Percentiles rank a stretch among this genome's conserved stretches.
These are phyloP conservation scores for Tuber borchii DNA, from an alignment of 495 filamentous ascomycete species.

Conservation along the genomic window DNA sequence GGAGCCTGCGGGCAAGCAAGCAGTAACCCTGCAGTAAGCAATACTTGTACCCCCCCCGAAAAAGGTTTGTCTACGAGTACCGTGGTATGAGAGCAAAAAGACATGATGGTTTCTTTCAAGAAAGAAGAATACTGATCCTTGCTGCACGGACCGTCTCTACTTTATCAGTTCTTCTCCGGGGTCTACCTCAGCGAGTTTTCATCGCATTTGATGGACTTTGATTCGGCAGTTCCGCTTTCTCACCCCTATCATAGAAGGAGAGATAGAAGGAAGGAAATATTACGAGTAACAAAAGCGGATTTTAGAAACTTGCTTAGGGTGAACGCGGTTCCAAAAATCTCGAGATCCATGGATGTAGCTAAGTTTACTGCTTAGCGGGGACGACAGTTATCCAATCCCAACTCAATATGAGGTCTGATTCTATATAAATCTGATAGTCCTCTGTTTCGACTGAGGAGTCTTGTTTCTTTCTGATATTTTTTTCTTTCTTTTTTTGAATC, in stretches of 20 bases:
- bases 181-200: not conserved
- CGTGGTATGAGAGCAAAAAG: not conserved
- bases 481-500: not conserved
- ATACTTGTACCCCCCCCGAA: not conserved
- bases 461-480: not conserved
- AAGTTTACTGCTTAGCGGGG: not conserved
- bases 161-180: not conserved
- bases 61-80: not conserved
- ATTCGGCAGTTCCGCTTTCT: not conserved
- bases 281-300: conserved; percentile 2
- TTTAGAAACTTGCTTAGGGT: not conserved
- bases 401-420: not conserved
- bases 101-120: not conserved
- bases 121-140: not conserved
- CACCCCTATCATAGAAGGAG: not conserved
- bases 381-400: not conserved
- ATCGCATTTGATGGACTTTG: not conserved
- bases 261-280: not conserved
- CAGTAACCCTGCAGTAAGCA: not conserved
- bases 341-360: not conserved
- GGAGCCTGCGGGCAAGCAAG: not conserved
- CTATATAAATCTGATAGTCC: not conserved
- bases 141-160: not conserved
- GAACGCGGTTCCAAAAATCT: not conserved
- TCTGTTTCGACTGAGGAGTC: not conserved